Base-by-base conservation (phyloP, 306 rosid species). In the Rosa rugosa region DNA sequence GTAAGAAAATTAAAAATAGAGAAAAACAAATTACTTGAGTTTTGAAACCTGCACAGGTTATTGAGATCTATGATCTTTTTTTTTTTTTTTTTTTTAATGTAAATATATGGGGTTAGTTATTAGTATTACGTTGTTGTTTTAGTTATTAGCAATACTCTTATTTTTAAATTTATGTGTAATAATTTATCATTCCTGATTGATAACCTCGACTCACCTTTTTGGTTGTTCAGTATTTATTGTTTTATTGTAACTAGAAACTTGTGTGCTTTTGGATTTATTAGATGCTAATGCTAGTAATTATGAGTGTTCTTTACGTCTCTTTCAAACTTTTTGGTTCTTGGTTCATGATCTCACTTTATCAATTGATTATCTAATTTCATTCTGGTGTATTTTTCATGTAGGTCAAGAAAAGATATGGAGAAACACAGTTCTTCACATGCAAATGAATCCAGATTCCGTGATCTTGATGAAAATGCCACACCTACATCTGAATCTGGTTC, bases 401-500 rank as follows among this genome's bases (percentile, higher is more conserved):
- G 98, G 83, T 83, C 91, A 72, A 89, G 85, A 77, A 82, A 78
- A 71, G 79, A 84, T 73, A 80, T 59, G 73, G 89, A 90, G 40
- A 86, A 83, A 83, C 76, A 80, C 77, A 75, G 76, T 34, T 81
- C 77, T 79, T 77, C 86, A 42, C 86, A 70, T 59, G 83, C 79
- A 75, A 86, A 77, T 57, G 91, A 83, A 65, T 84, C 85, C 77
- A 87, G 86, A 82, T 82, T 83, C 72, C 67, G 57, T 71, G 89
- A 83, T 73, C 83, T 46, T 22, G 90, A 82, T 78, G 93, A 78
- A 75, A 80, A 87, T 87, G 84, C 84, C 60, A 81, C 85, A 40
- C 84, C 83, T 78, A 82, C 97, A 56, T 90, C 98, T 38, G 98
- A 91, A 79, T 91, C 97, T 75, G 75, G 88, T 73, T 93, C 98